phyloP scores from a whole-genome alignment of 306 rosid genomes.

The Begonia masoniana region DNA sequence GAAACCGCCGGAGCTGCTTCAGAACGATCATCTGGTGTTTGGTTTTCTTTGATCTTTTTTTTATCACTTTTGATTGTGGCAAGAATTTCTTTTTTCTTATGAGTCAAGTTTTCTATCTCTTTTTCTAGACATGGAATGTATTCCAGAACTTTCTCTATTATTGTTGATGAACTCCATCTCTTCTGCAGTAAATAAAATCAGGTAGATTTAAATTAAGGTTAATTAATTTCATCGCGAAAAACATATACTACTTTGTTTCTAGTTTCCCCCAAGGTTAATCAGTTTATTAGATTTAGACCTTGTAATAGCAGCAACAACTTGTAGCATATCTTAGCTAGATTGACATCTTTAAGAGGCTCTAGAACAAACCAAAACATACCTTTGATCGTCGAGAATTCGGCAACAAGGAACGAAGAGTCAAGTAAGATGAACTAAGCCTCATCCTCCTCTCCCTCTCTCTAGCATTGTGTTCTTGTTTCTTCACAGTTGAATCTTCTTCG shows the following conservation, averaged over 20 bases:
- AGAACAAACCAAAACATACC: background rate
- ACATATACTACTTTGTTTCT: too few species aligned
- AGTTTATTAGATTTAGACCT: too few species aligned
- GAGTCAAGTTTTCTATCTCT: constrained; percentile 10
- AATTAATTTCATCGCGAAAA: too few species aligned
- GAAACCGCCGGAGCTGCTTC: constrained; percentile 2
- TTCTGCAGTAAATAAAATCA: constrained; percentile 12
- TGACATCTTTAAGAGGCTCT: too few species aligned
- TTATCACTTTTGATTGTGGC: background rate
- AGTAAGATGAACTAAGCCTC: constrained; percentile 1
- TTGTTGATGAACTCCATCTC: constrained; percentile 22
- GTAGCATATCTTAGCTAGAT: too few species aligned
- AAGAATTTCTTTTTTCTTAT: constrained; percentile 6
- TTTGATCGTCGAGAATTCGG: constrained; percentile 13
- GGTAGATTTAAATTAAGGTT: too few species aligned
- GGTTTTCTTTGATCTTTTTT: background rate
- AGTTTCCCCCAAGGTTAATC: too few species aligned
- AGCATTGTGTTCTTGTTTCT: constrained; percentile 11
- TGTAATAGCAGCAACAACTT: too few species aligned
- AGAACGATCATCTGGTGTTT: background rate
- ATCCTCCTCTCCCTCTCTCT: constrained; percentile 9
- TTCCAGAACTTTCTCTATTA: constrained; percentile 15
- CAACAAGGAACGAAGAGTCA: constrained; percentile 5
- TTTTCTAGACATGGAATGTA: constrained; percentile 16
- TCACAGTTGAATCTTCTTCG: constrained; percentile 4